A percentile compares a stretch with the other conserved stretches of the same genome.
phyloP scores from a whole-genome alignment of 805 yeast genomes.

The Metschnikowia lachancei region DNA sequence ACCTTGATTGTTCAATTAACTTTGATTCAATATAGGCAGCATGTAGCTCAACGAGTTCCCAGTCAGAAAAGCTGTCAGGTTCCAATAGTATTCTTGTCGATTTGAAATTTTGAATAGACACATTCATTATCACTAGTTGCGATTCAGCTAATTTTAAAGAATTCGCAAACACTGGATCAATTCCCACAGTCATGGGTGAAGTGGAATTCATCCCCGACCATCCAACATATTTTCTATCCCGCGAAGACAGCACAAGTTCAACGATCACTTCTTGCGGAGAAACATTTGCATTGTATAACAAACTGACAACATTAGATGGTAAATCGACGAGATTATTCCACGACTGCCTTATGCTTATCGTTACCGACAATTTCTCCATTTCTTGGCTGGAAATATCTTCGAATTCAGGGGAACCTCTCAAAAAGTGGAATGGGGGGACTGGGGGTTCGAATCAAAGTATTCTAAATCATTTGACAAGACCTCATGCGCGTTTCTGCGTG shows the following conservation, averaged over 20 bases:
- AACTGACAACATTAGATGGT: slow-evolving; percentile 46
- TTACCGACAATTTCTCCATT: slow-evolving; percentile 39
- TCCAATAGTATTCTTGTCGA: slow-evolving; percentile 69
- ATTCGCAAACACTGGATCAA: slow-evolving; percentile 67
- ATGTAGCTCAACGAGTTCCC: slow-evolving; percentile 87
- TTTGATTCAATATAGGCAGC: slow-evolving; percentile 73
- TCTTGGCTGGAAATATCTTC: background rate
- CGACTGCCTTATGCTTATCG: slow-evolving; percentile 28
- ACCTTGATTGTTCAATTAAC: slow-evolving; percentile 75
- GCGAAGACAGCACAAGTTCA: slow-evolving; percentile 36
- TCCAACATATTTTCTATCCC: slow-evolving; percentile 46
- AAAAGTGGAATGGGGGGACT: background rate
- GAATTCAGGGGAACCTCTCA: background rate
- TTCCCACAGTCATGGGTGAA: slow-evolving; percentile 43
- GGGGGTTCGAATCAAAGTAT: background rate
- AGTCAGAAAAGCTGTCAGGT: slow-evolving; percentile 74
- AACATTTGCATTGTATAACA: slow-evolving; percentile 50
- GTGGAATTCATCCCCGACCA: slow-evolving; percentile 61
- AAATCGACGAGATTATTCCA: slow-evolving; percentile 54
- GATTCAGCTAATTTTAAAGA: slow-evolving; percentile 46
- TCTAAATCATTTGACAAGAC: background rate
- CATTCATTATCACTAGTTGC: slow-evolving; percentile 36
- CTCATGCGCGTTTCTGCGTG: slow-evolving; percentile 7
- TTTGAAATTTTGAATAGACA: slow-evolving; percentile 49
- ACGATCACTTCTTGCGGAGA: slow-evolving; percentile 58